Percentiles rank a stretch among this genome's conserved stretches.
phyloP scores from a whole-genome alignment of 2,329 filamentous ascomycete species.

The Fusarium equiseti region DNA sequence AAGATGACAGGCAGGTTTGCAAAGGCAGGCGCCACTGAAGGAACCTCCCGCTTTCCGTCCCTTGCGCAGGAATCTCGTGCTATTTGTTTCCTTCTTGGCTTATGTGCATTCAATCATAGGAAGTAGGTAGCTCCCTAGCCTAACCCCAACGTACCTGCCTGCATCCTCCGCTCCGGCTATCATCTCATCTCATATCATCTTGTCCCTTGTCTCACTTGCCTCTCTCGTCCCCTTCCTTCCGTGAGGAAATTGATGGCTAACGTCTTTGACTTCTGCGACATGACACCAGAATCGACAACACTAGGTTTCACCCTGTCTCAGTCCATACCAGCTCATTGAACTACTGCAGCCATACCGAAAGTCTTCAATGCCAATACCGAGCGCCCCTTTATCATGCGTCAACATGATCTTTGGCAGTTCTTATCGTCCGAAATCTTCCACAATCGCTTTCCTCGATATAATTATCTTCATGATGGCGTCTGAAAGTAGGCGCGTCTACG shows the following conservation, averaged over 20 bases:
- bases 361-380: not conserved
- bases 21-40: not conserved
- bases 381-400: conserved; percentile 12
- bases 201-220: conserved; percentile 14
- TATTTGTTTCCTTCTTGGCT: not conserved
- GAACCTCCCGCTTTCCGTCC: not conserved
- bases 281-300: not conserved
- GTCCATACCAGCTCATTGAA: not conserved
- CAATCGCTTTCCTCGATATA: not conserved
- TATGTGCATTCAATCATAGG: not conserved
- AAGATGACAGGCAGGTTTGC: not conserved
- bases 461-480: not conserved
- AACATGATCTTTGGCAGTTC: not conserved
- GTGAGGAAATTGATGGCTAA: not conserved
- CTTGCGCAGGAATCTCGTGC: not conserved
- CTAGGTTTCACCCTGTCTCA: not conserved
- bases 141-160: not conserved
- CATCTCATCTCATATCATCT: not conserved
- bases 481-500: not conserved
- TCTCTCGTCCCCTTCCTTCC: not conserved
- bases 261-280: not conserved
- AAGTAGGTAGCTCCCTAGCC: not conserved
- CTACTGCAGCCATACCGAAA: conserved; percentile 14
- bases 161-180: not conserved
- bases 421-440: not conserved